Conservation (phyloP, 495 filamentous ascomycete species). For the Aspergillus kassunensis region DNA sequence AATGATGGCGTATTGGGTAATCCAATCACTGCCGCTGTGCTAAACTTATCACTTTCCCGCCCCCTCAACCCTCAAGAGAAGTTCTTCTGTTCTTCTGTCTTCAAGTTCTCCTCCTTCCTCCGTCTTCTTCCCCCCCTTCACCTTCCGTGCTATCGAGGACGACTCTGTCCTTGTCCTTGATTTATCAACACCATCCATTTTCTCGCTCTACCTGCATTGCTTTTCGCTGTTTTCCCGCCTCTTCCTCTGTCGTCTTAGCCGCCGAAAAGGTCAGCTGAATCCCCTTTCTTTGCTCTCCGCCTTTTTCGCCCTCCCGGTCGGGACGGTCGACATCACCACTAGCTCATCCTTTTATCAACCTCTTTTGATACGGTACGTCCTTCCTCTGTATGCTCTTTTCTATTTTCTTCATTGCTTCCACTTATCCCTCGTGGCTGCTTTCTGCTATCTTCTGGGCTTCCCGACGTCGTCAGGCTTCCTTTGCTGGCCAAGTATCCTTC, state of each 20-base stretch:
- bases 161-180: constrained; percentile 41
- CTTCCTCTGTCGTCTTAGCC: constrained; percentile 4
- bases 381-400: constrained; percentile 1
- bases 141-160: constrained; percentile 32
- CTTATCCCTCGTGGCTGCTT: background rate
- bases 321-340: constrained; percentile 25
- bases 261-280: constrained; percentile 19
- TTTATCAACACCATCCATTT: constrained; percentile 13
- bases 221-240: constrained; percentile 9
- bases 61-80: constrained; percentile 9
- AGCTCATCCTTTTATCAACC: constrained; percentile 18
- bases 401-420: background rate
- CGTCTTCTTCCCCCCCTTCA: constrained; percentile 13
- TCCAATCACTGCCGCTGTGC: background rate
- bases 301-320: constrained; percentile 24
- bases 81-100: constrained; percentile 14
- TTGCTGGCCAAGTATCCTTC: constrained; percentile 14
- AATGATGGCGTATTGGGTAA: constrained; percentile 2
- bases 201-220: constrained; percentile 8
- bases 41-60: constrained; percentile 8
- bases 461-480: constrained; percentile 10
- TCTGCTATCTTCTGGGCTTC: background rate
- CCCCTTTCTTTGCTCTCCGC: constrained; percentile 24
- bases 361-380: constrained; percentile 15
- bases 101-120: constrained; percentile 26